These are phyloP conservation scores for Penicillium oxalicum DNA, from an alignment of 2,329 filamentous ascomycete genomes.

Conservation along the genomic window DNA sequence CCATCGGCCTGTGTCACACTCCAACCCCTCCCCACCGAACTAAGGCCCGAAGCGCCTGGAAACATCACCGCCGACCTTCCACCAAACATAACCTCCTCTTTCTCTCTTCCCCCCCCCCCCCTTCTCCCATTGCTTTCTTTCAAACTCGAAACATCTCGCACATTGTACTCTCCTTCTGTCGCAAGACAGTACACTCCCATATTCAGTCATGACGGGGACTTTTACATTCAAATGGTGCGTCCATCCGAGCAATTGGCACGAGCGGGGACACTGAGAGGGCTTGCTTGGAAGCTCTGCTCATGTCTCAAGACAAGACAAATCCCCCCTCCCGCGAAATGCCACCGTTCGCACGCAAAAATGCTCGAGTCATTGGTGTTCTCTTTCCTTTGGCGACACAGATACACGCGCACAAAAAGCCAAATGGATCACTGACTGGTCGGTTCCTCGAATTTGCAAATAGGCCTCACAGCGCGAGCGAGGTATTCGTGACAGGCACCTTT, in stretches of 20 bases:
- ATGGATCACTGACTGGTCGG: constrained; percentile 22
- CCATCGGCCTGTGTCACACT: constrained; percentile 1
- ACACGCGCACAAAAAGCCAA: constrained; percentile 10
- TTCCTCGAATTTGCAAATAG: constrained; percentile 46
- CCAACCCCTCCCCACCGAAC: constrained; percentile 1
- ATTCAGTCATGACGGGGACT: constrained; percentile 24
- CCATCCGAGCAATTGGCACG: neutral
- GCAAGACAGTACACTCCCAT: neutral
- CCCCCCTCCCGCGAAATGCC: neutral
- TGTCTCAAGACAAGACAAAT: constrained; percentile 1
- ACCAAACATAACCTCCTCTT: neutral
- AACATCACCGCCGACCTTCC: neutral
- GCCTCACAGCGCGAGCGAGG: constrained; percentile 76
- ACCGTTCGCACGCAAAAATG: constrained; percentile 1
- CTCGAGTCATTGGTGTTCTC: constrained; percentile 1
- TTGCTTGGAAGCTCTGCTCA: constrained; percentile 3
- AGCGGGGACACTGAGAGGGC: neutral
- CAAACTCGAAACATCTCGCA: neutral
- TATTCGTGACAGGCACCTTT: constrained; percentile 93
- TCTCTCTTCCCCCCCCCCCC: neutral
- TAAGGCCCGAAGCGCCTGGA: constrained; percentile 1
- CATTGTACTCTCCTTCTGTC: neutral
- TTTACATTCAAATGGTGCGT: constrained; percentile 38
- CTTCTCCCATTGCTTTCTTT: constrained; percentile 1
- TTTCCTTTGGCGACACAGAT: constrained; percentile 11